Percentiles rank a stretch among this genome's conserved stretches.
Evolutionary conservation across 768 basidiomycete genomes (phyloP).

Genomic region (Lanmaoa pseudosensibilis): DNA sequence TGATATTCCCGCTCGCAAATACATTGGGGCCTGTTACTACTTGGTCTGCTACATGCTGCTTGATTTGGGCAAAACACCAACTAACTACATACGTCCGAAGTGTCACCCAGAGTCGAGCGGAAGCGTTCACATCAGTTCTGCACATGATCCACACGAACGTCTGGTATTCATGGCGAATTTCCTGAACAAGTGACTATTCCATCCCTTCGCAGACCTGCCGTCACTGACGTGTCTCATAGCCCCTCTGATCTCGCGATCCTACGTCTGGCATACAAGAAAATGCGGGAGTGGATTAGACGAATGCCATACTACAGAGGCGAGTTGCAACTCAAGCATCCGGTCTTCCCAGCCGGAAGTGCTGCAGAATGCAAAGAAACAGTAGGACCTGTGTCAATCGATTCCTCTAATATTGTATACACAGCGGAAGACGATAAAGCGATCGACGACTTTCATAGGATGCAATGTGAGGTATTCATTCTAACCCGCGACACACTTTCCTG

Average conservation of each 20-base stretch:
- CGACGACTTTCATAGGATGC: conserved; percentile 25
- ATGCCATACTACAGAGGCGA: conserved; percentile 46
- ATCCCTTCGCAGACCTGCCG: too few species aligned
- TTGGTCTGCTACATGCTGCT: conserved; percentile 22
- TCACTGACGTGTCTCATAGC: conserved; percentile 9
- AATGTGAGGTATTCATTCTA: conserved; percentile 11
- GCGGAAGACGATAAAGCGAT: conserved; percentile 37
- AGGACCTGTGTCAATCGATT: conserved; percentile 23
- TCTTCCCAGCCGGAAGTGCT: conserved; percentile 22
- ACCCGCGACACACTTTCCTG: not conserved
- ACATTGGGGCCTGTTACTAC: conserved; percentile 26
- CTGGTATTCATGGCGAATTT: conserved; percentile 48
- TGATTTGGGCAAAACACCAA: not conserved
- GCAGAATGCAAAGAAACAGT: conserved; percentile 26
- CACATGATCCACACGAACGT: conserved; percentile 39
- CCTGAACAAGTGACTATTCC: conserved; percentile 41
- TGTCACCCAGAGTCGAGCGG: conserved; percentile 49
- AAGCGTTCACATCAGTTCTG: conserved; percentile 48
- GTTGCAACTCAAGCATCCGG: conserved; percentile 16
- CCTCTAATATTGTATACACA: conserved; percentile 34
- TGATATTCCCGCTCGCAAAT: conserved; percentile 13
- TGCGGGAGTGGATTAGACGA: conserved; percentile 33
- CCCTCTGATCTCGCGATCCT: conserved; percentile 27
- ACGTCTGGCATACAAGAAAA: conserved; percentile 29
- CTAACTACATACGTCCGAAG: conserved; percentile 14